Conservation (phyloP, 306 rosid species). For the Nissolia schottii region DNA sequence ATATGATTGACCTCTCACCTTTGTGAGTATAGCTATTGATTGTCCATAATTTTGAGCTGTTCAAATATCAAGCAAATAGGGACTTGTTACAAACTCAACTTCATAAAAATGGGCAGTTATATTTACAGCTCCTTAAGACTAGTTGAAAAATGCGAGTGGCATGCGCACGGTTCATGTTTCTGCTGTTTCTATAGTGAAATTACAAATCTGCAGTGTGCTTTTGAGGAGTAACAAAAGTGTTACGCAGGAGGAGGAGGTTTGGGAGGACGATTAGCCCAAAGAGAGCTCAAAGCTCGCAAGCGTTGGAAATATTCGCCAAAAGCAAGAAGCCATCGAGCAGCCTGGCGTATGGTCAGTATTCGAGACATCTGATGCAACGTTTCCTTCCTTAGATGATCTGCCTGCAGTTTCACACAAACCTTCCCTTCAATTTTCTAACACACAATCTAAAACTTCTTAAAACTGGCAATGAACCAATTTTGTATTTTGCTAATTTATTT, state of each 20-base stretch:
- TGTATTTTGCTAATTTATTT: not conserved
- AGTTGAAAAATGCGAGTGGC: constrained; percentile 35
- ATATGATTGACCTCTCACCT: too few relatives aligned
- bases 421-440: not conserved
- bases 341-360: constrained; percentile 68
- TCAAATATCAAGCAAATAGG: too few relatives aligned
- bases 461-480: not conserved
- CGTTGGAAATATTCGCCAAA: constrained; percentile 86
- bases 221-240: constrained; percentile 27
- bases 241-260: constrained; percentile 44
- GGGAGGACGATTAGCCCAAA: constrained; percentile 59
- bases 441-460: not conserved
- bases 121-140: constrained; percentile 46
- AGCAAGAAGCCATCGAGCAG: constrained; percentile 65
- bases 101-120: constrained; percentile 33
- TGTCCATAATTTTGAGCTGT: too few relatives aligned
- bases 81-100: not conserved
- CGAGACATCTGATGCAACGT: constrained; percentile 69
- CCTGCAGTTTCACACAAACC: constrained; percentile 48
- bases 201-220: too few relatives aligned
- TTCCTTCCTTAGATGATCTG: constrained; percentile 79
- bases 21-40: too few relatives aligned
- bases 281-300: constrained; percentile 70
- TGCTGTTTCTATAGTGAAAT: not conserved
- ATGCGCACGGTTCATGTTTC: not conserved